Conservation (phyloP, 2,329 filamentous ascomycete genomes). For the Ceratocystis destructans region DNA sequence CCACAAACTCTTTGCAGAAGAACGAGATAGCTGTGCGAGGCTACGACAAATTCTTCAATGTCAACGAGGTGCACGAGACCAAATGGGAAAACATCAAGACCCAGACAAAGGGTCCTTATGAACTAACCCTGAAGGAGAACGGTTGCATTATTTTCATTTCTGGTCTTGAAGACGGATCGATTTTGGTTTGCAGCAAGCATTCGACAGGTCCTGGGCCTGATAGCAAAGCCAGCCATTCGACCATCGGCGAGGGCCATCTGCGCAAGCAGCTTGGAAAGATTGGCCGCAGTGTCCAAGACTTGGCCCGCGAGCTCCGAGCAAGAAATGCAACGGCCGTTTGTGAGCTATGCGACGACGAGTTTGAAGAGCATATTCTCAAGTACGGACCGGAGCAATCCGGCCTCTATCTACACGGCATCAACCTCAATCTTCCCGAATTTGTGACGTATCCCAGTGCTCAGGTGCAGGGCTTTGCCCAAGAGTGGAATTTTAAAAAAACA, state of each 20-base stretch:
- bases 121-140: slow-evolving; percentile 94
- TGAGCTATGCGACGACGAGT: slow-evolving; percentile 88
- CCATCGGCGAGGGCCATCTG: slow-evolving; percentile 68
- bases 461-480: slow-evolving; percentile 80
- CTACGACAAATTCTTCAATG: slow-evolving; percentile 99
- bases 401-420: slow-evolving; percentile 90
- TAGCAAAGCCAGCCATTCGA: slow-evolving; percentile 62
- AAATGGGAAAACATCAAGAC: slow-evolving; percentile 66
- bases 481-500: slow-evolving; percentile 89
- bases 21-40: slow-evolving; percentile 75
- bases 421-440: slow-evolving; percentile 87
- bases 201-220: slow-evolving; percentile 74
- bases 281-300: slow-evolving; percentile 63
- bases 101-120: slow-evolving; percentile 75
- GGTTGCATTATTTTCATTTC: slow-evolving; percentile 99
- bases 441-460: slow-evolving; percentile 67
- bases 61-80: slow-evolving; percentile 67
- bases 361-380: slow-evolving; percentile 91
- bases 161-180: slow-evolving; percentile 72
- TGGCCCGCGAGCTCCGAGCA: slow-evolving; percentile 59
- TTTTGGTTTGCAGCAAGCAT: slow-evolving; percentile 98
- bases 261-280: slow-evolving; percentile 63
- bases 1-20: slow-evolving; percentile 43
- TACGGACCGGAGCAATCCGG: slow-evolving; percentile 74
- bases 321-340: slow-evolving; percentile 91